phyloP scores from a whole-genome alignment of 2,329 filamentous ascomycete species.

The Sporothrix luriei region DNA sequence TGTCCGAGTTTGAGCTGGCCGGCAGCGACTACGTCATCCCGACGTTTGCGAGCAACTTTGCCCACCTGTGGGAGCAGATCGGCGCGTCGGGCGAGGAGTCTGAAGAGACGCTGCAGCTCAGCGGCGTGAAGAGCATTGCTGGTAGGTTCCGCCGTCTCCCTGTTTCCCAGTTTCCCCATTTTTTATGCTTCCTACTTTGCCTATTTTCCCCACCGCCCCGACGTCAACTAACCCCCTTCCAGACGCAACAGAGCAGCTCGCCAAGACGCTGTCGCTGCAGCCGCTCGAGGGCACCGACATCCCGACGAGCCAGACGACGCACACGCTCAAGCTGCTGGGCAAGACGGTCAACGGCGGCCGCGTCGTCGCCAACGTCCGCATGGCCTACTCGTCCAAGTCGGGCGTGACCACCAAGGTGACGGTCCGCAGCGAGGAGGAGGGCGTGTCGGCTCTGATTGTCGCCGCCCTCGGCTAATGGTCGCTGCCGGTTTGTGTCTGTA shows the following conservation, averaged over 20 bases:
- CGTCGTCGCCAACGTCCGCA: slow-evolving; percentile 83
- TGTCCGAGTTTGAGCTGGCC: slow-evolving; percentile 86
- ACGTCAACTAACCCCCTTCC: slow-evolving; percentile 7
- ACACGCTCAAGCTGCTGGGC: slow-evolving; percentile 92
- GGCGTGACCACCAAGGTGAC: slow-evolving; percentile 96
- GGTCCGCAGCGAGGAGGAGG: slow-evolving; percentile 88
- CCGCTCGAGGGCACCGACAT: slow-evolving; percentile 94
- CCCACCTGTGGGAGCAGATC: slow-evolving; percentile 92
- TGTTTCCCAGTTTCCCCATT: not conserved
- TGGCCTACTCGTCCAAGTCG: slow-evolving; percentile 90
- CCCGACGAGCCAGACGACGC: slow-evolving; percentile 81
- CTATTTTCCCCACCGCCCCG: slow-evolving; percentile 32
- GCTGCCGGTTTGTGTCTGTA: slow-evolving; percentile 3
- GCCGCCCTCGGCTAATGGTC: slow-evolving; percentile 73
- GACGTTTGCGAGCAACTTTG: slow-evolving; percentile 91
- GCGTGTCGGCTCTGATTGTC: slow-evolving; percentile 80
- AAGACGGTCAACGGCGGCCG: slow-evolving; percentile 91
- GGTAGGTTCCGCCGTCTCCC: slow-evolving; percentile 59
- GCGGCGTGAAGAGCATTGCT: slow-evolving; percentile 86
- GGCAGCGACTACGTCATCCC: slow-evolving; percentile 94
- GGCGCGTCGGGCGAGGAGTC: slow-evolving; percentile 86
- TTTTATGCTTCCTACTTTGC: slow-evolving; percentile 13
- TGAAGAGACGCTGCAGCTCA: slow-evolving; percentile 86
- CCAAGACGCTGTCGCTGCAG: slow-evolving; percentile 84
- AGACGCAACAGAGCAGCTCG: slow-evolving; percentile 92